Base-by-base conservation (phyloP, 148 eudicot genomes). In the Tetragonia tetragonoides region DNA sequence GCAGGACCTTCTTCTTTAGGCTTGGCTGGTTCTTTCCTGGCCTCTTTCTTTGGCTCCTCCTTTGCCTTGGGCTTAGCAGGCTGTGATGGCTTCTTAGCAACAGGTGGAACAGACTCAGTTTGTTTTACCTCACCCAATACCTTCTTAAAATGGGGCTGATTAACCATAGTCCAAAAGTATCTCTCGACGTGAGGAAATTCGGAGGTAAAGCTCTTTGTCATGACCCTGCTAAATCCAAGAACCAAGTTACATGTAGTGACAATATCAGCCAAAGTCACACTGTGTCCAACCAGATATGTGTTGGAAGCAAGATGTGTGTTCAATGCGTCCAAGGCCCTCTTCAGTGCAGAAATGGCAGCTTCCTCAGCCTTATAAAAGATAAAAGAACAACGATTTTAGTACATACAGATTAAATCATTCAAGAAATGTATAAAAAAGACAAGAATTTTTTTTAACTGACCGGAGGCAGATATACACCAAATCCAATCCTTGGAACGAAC, bases 111-210 rank as follows among this genome's bases (percentile, higher is more conserved):
- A 53, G 87, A 76, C 62, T 79, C 85, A 7, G 86, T 68, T 81
- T 92, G 97, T 70, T 87, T 74, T 34, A 90, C 84, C 72, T 85
- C 90, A 64, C 94, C 94, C 54, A 88, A 54, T 7, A 90, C 75
- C 89, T 92, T 92, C 79, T 81, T 83, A 66, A 92, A 81, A 56
- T 90, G 89, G 72, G 97, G 93, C 75, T 90, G 93, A 70, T 92
- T 92, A 75, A 87, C 85, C 86, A 90, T 34, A 18, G 93, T 90
- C 97, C 97, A 92, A 37, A 90, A 87, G 75, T 90, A 90, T 79
- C 97, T 84, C 80, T 92, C 97, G 40, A 92, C 91, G 72, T 92
- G 91, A 21, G 97, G 93, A 66, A 87, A 92, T 61, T 92, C 95
- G 3, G 87, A 85, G 64, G 94, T 90, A 65, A 92, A 90, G 79